Conservation (phyloP, 1,284 basidiomycete genomes). For the Tylopilus sp. region DNA sequence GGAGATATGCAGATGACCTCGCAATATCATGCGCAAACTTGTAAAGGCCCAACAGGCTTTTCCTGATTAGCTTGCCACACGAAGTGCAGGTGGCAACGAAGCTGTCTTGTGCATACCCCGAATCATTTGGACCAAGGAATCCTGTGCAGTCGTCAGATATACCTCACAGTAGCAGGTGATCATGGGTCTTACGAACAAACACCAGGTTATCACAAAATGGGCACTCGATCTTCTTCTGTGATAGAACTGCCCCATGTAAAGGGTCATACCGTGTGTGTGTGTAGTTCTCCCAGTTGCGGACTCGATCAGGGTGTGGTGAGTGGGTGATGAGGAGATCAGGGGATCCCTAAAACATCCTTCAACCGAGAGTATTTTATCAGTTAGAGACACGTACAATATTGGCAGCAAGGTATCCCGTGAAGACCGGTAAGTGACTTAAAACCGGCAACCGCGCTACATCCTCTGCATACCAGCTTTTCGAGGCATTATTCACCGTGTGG, state of each 20-base stretch:
- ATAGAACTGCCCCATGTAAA: conserved; percentile 24
- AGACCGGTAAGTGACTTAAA: conserved; percentile 26
- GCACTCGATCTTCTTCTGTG: conserved; percentile 15
- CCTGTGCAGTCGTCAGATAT: conserved; percentile 28
- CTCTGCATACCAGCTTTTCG: conserved; percentile 40
- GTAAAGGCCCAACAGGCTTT: conserved; percentile 37
- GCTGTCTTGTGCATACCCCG: conserved; percentile 46
- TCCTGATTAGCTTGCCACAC: conserved; percentile 39
- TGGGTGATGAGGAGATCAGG: conserved; percentile 26
- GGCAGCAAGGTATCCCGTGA: conserved; percentile 24
- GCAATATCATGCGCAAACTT: conserved; percentile 42
- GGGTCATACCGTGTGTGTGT: conserved; percentile 45
- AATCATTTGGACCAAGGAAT: conserved; percentile 22
- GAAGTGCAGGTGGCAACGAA: conserved; percentile 37
- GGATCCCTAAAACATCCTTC: conserved; percentile 21
- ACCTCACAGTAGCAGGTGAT: neutral
- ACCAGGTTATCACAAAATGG: conserved; percentile 17
- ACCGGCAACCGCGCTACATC: conserved; percentile 32
- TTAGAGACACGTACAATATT: neutral
- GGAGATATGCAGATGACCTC: neutral
- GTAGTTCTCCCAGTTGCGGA: conserved; percentile 33
- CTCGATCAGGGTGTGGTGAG: conserved; percentile 20
- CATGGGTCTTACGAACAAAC: conserved; percentile 17
- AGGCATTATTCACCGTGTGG: neutral
- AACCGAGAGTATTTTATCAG: neutral